phyloP scores from a whole-genome alignment of 139 green algal genomes.

The Chlorella sp. region DNA sequence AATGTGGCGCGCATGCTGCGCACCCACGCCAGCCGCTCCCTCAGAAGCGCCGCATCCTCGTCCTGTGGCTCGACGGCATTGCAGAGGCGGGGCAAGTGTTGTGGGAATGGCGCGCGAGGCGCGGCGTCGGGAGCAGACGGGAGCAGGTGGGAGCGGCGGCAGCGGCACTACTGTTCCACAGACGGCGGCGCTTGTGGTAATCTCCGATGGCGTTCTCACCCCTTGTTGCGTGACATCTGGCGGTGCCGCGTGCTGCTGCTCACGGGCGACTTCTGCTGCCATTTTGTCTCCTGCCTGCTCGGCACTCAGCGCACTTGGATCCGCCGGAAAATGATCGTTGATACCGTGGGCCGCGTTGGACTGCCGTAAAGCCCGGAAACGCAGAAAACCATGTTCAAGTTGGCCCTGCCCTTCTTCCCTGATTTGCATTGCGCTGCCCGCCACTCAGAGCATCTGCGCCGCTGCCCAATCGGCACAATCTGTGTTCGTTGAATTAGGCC shows the following conservation, averaged over 20 bases:
- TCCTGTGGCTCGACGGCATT: not conserved
- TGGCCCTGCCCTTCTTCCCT: not conserved
- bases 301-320: not conserved
- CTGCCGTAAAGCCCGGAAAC: not conserved
- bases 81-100: not conserved
- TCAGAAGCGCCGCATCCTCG: not conserved
- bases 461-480: not conserved
- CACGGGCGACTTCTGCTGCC: not conserved
- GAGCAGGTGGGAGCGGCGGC: not conserved
- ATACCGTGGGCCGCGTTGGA: not conserved
- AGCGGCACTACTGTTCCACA: not conserved
- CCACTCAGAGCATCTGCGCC: not conserved
- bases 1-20: conserved; percentile 64
- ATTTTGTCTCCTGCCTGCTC: not conserved
- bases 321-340: not conserved
- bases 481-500: not conserved
- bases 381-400: not conserved
- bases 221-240: not conserved
- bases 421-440: too few relatives aligned
- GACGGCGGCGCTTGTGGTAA: not conserved
- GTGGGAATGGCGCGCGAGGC: not conserved
- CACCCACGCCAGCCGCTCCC: conserved; percentile 60
- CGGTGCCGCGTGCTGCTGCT: conserved; percentile 2
- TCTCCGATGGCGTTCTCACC: not conserved
- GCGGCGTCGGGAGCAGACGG: too few relatives aligned